Evolutionary conservation across 2,329 filamentous ascomycete genomes (phyloP).

Genomic region (Zymoseptoria crescenta): DNA sequence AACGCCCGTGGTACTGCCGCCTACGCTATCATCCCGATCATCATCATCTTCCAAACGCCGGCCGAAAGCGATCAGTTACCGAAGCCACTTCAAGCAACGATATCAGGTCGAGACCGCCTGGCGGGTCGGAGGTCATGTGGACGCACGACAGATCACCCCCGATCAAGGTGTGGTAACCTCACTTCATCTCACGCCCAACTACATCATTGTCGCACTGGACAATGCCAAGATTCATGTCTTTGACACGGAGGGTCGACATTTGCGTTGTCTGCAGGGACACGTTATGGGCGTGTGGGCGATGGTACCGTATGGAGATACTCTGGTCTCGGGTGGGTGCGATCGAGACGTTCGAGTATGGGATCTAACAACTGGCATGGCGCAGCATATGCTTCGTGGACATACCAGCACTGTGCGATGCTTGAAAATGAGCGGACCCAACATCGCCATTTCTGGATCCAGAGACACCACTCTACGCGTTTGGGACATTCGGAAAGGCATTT

Average conservation of each 20-base stretch:
- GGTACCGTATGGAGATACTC: slow-evolving; percentile 92
- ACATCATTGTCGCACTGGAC: slow-evolving; percentile 94
- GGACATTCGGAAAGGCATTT: slow-evolving; percentile 83
- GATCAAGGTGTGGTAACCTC: slow-evolving; percentile 97
- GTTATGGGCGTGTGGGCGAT: slow-evolving; percentile 99
- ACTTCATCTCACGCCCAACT: slow-evolving; percentile 85
- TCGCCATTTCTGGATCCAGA: slow-evolving; percentile 90
- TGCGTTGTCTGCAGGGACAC: slow-evolving; percentile 86
- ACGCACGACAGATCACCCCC: slow-evolving; percentile 81
- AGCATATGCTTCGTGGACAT: slow-evolving; percentile 83
- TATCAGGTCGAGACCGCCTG: slow-evolving; percentile 97
- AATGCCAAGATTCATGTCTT: slow-evolving; percentile 99
- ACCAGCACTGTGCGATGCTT: slow-evolving; percentile 94
- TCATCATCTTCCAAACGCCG: slow-evolving; percentile 29
- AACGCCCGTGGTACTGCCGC: slow-evolving; percentile 17
- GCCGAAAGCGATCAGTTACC: slow-evolving; percentile 71
- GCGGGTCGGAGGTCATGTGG: slow-evolving; percentile 81
- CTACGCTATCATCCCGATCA: slow-evolving; percentile 29
- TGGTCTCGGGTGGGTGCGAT: slow-evolving; percentile 95
- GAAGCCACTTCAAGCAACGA: slow-evolving; percentile 94
- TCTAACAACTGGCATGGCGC: slow-evolving; percentile 70
- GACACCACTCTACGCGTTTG: slow-evolving; percentile 93
- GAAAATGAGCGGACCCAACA: slow-evolving; percentile 92
- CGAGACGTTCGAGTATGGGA: slow-evolving; percentile 97
- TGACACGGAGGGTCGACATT: slow-evolving; percentile 78